These are phyloP conservation scores for Coemansia sp. DNA, from an alignment of 192 early-diverging fungal species.

Conservation along the genomic window DNA sequence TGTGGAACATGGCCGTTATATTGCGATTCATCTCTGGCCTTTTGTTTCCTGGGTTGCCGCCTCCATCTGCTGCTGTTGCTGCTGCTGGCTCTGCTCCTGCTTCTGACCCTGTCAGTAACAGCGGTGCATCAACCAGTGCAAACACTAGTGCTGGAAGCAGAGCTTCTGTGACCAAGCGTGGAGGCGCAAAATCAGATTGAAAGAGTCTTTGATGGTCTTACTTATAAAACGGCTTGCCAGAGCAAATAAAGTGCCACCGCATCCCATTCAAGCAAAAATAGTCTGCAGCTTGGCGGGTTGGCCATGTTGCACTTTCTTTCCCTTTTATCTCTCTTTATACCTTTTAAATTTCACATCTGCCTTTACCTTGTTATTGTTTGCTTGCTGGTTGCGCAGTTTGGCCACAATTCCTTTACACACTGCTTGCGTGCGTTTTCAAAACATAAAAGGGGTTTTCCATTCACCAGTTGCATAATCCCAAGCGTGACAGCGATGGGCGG, in stretches of 20 bases:
- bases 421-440: neutral
- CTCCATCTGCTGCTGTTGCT: neutral
- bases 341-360: neutral
- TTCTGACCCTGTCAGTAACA: neutral
- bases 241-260: no score
- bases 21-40: constrained; percentile 15
- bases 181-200: constrained; percentile 1
- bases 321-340: neutral
- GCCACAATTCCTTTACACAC: neutral
- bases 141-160: neutral
- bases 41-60: constrained; percentile 5
- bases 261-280: no score
- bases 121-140: constrained; percentile 9
- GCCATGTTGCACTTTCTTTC: neutral
- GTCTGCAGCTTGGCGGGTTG: no score
- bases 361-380: neutral
- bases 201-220: no score
- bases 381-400: neutral
- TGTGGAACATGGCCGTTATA: constrained; percentile 34
- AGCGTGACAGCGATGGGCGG: constrained; percentile 68
- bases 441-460: neutral
- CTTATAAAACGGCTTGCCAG: no score
- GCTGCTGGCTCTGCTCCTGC: neutral
- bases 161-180: constrained; percentile 22
- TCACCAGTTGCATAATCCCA: neutral